Evolutionary conservation across 257 asterid species (phyloP).

Genomic region (Capsicum rhomboideum): DNA sequence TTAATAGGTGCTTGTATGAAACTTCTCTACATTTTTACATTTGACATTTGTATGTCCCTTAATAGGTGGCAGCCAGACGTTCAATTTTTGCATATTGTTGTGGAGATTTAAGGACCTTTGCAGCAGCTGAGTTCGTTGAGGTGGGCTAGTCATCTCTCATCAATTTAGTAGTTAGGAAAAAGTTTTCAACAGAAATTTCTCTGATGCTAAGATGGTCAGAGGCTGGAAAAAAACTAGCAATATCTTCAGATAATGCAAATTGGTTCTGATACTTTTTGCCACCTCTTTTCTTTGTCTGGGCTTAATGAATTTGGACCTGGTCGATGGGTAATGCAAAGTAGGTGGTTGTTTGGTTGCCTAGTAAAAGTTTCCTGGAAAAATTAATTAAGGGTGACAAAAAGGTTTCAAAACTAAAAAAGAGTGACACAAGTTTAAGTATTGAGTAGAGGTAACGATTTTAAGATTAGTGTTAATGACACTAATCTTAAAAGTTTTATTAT

Average conservation of each 20-base stretch:
- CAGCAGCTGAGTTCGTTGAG: background rate
- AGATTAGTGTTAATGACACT: no score
- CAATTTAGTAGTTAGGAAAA: background rate
- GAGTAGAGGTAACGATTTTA: no score
- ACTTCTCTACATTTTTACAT: background rate
- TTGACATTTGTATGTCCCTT: background rate
- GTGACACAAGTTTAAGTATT: no score
- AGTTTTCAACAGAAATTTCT: background rate
- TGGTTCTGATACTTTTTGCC: background rate
- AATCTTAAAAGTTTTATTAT: no score
- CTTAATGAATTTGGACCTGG: background rate
- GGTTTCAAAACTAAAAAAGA: no score
- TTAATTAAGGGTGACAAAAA: no score
- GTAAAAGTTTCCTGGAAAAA: background rate
- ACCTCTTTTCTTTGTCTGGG: background rate
- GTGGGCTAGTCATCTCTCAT: background rate
- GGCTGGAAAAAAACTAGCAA: background rate
- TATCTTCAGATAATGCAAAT: background rate
- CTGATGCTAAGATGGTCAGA: background rate
- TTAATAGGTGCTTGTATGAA: background rate
- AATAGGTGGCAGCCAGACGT: background rate
- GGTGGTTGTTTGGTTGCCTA: slow-evolving; percentile 1
- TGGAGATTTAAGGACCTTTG: background rate
- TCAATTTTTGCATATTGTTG: background rate
- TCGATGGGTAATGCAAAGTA: background rate